Conservation (phyloP, 2,329 filamentous ascomycete genomes). For the Trichophyton schoenleinii region DNA sequence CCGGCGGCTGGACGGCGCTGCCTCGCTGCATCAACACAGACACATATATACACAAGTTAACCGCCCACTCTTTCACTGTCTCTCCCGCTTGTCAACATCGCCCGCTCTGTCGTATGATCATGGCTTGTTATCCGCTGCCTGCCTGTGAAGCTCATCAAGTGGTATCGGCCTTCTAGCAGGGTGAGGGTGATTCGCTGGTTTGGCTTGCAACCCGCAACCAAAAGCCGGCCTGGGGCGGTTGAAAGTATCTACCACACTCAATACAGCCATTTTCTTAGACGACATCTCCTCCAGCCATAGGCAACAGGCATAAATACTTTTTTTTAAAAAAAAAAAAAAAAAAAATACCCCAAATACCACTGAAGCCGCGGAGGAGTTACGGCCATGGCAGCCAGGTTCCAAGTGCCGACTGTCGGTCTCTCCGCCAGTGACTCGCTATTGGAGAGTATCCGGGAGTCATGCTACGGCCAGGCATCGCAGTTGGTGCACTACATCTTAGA, state of each 20-base stretch:
- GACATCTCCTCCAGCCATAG: too few relatives aligned
- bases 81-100: not conserved
- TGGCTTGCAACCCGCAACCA: too few relatives aligned
- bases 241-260: too few relatives aligned
- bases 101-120: not conserved
- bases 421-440: not conserved
- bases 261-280: too few relatives aligned
- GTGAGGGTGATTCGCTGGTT: not conserved
- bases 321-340: too few relatives aligned
- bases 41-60: too few relatives aligned
- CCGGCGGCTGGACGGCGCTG: not conserved
- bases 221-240: too few relatives aligned
- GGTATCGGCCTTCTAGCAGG: not conserved
- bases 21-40: not conserved
- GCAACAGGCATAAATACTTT: too few relatives aligned
- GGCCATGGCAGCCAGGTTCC: not conserved
- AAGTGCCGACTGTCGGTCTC: not conserved
- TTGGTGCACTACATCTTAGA: not conserved
- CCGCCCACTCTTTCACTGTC: not conserved
- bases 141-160: not conserved
- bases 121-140: not conserved
- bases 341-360: too few relatives aligned
- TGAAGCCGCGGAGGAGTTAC: too few relatives aligned
- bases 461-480: not conserved
- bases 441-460: not conserved